Base-by-base conservation (phyloP, 768 basidiomycete species). In the Lactarius sanguifluus region DNA sequence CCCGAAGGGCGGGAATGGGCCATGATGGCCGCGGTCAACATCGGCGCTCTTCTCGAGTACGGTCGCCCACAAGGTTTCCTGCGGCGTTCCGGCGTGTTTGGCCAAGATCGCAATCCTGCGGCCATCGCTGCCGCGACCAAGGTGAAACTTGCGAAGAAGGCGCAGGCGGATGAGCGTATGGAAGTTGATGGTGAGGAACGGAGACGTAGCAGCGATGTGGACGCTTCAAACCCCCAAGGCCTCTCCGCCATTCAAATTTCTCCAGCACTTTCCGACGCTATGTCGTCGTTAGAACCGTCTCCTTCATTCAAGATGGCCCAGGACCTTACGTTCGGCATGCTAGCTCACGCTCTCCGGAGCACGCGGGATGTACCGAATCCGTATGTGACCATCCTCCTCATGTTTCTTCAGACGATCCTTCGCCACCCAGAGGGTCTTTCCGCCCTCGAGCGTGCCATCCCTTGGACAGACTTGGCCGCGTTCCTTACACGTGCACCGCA, bases 11-110 rank as follows among this genome's bases (percentile, higher is more conserved):
- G 88, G 34, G 93, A 96, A 64, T 99, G 97, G 97, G 89, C 93
- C 71, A 94, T 96, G 90, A 96, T 98, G 93, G 96, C 86, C 0
- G 79, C 90, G 56, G 81, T 93, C 71, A 96, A 96, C 75, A 81
- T 98, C 38, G 82, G 85, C 5, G 85, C 91, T 0, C 76, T 97
- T 10, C 79, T 98, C 72, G 95, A 98, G 76, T 98, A 96, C 71
- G 96, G 97, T 40, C 82, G 86, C 32, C 81, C 87, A 3, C 83
- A 81, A 6, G 88, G 93, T 3, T 77, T 92, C 6, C 77, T 98
- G 57, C 83, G 86, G 61, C 87, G 83, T 68, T 79, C 85, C 3
- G 84, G 89, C 16, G 86, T 25, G 2, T 7, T 64, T 9, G 68
- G 82, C 32, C 76, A 82, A 4, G 81, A 82, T 13, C 69, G 72